Percentiles rank a stretch among this genome's conserved stretches.
Conservation (phyloP, 2,329 filamentous ascomycete genomes). For the Cephalotrichum gorgonifer region DNA sequence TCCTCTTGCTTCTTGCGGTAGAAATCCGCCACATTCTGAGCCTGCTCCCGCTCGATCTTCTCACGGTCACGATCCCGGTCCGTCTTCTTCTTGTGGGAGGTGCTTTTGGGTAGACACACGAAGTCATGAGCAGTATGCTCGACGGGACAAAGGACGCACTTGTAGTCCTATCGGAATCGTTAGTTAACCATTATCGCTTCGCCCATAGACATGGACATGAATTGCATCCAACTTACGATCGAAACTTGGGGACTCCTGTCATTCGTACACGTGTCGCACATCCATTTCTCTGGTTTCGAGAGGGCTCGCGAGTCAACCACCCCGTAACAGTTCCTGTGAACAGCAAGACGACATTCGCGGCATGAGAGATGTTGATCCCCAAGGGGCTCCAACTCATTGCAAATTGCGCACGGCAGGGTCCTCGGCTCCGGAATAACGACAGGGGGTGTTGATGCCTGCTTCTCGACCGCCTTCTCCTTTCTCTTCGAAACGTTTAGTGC, state of each 20-base stretch:
- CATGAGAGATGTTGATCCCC: slow-evolving; percentile 69
- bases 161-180: slow-evolving; percentile 43
- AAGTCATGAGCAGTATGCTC: slow-evolving; percentile 74
- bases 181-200: neutral
- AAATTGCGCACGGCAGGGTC: slow-evolving; percentile 76
- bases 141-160: slow-evolving; percentile 85
- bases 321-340: slow-evolving; percentile 91
- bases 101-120: slow-evolving; percentile 52
- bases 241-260: slow-evolving; percentile 87
- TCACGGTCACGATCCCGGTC: slow-evolving; percentile 89
- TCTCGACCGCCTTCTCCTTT: slow-evolving; percentile 26
- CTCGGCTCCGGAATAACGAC: slow-evolving; percentile 73
- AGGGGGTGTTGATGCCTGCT: slow-evolving; percentile 48
- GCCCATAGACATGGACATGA: neutral
- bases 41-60: slow-evolving; percentile 72
- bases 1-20: slow-evolving; percentile 78
- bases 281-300: slow-evolving; percentile 61
- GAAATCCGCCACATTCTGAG: slow-evolving; percentile 66
- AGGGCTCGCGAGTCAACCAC: slow-evolving; percentile 54
- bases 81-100: slow-evolving; percentile 72
- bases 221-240: slow-evolving; percentile 50
- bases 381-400: slow-evolving; percentile 59
- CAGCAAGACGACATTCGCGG: slow-evolving; percentile 78
- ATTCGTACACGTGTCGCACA: slow-evolving; percentile 91
- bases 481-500: slow-evolving; percentile 41